Base-by-base conservation (phyloP, 2,329 filamentous ascomycete genomes). In the Beauveria australis region DNA sequence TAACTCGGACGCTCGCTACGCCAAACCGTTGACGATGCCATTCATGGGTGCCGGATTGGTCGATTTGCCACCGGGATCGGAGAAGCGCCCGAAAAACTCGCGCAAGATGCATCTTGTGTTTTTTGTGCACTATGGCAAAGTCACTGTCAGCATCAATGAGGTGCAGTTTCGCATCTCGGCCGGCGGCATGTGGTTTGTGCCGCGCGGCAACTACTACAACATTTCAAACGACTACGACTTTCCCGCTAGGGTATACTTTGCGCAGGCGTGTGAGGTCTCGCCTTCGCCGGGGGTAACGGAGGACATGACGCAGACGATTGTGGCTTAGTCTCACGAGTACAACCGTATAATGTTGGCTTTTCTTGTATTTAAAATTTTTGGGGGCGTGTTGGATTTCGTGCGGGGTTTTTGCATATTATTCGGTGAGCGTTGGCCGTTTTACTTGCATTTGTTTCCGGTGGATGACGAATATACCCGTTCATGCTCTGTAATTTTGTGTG, bases 21-120 rank as follows among this genome's bases (percentile, higher is more conserved):
- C 90, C 40, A 97, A 97, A 77, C 89, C 93, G 63, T 82, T 95
- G 61, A 90, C 86, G 30, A 79, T 89, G 63, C 86, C 89, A 0
- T 97, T 96, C 73, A 91, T 97, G 73, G 92, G 92, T 40, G 88
- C 89, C 10, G 94, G 94, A 18, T 83, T 97, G 57, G 89, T 99
- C 43, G 93, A 97, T 68, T 78, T 99, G 55, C 90, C 91, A 6
- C 87, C 91, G 0, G 88, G 89, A 2, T 86, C 89, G 37, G 85
- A 89, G 70, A 99, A 99, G 79, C 85, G 87, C 66, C 84, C 88
- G 53, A 97, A 97, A 80, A 97, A 97, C 74, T 89, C 89, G 41
- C 83, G 93, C 64, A 92, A 89, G 76, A 97, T 97, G 91, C 92
- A 97, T 71, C 94, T 99, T 88, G 87, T 89, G 1, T 97, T 97